Conservation (phyloP, 306 rosid genomes). For the Rosa lucieae region DNA sequence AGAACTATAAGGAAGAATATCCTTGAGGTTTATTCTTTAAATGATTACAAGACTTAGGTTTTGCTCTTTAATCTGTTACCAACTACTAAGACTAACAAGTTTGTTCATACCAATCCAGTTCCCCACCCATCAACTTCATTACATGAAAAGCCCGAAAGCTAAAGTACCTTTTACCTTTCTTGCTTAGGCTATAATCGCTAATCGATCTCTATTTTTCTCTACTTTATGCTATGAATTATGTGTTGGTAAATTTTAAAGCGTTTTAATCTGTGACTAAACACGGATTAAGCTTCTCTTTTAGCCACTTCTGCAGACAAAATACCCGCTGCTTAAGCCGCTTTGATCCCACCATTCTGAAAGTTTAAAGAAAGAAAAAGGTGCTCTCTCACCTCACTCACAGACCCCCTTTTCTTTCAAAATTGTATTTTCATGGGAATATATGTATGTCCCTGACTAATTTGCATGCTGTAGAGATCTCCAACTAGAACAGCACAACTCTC, state of each 20-base stretch:
- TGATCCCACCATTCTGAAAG: slow-evolving; percentile 26
- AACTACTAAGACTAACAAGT: not conserved
- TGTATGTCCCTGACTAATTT: not conserved
- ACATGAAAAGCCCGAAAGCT: slow-evolving; percentile 2
- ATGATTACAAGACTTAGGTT: not conserved
- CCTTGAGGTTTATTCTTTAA: slow-evolving; percentile 6
- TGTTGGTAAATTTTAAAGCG: not conserved
- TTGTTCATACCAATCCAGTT: not conserved
- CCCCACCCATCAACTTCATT: not conserved
- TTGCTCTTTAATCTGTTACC: not conserved
- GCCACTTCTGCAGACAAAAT: slow-evolving; percentile 2
- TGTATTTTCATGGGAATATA: slow-evolving; percentile 10
- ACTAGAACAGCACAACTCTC: slow-evolving; percentile 21
- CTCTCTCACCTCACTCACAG: not conserved
- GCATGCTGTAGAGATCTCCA: slow-evolving; percentile 26
- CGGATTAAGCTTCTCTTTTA: not conserved
- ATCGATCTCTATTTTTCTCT: not conserved
- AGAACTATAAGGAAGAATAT: not conserved
- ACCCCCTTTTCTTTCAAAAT: slow-evolving; percentile 18
- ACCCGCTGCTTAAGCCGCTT: not conserved
- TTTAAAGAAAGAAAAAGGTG: slow-evolving; percentile 24
- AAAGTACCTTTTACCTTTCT: not conserved
- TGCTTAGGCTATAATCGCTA: not conserved
- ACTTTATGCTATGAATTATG: not conserved
- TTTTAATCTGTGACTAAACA: slow-evolving; percentile 20